These are phyloP conservation scores for Gypsophila paniculata DNA, from an alignment of 179 eudicot species.

Conservation along the genomic window DNA sequence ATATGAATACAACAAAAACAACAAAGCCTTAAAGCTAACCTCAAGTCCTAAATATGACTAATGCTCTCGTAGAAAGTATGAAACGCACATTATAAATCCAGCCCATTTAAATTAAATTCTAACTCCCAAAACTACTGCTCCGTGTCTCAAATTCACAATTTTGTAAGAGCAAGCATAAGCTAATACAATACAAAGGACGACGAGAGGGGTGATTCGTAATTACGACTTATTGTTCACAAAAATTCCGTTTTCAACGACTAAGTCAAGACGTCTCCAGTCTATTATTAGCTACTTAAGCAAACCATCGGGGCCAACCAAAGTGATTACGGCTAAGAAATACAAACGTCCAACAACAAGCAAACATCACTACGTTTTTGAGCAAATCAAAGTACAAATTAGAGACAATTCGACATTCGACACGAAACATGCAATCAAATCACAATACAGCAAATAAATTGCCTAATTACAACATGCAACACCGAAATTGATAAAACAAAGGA, in stretches of 20 bases:
- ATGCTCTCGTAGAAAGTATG: neutral
- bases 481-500: neutral
- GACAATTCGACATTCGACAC: neutral
- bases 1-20: neutral
- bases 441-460: neutral
- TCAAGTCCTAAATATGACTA: no score
- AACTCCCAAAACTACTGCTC: neutral
- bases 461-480: slow-evolving; percentile 24
- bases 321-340: neutral
- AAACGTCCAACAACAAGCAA: neutral
- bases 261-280: neutral
- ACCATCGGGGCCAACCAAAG: neutral
- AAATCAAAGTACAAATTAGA: neutral
- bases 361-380: neutral
- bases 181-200: neutral
- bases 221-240: neutral
- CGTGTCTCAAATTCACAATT: neutral
- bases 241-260: neutral
- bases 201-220: neutral
- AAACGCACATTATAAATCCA: neutral
- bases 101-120: neutral
- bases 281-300: neutral
- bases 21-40: no score
- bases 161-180: neutral
- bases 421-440: neutral